Conservation (phyloP, 2,329 filamentous ascomycete genomes). For the Xylariaceae sp. region DNA sequence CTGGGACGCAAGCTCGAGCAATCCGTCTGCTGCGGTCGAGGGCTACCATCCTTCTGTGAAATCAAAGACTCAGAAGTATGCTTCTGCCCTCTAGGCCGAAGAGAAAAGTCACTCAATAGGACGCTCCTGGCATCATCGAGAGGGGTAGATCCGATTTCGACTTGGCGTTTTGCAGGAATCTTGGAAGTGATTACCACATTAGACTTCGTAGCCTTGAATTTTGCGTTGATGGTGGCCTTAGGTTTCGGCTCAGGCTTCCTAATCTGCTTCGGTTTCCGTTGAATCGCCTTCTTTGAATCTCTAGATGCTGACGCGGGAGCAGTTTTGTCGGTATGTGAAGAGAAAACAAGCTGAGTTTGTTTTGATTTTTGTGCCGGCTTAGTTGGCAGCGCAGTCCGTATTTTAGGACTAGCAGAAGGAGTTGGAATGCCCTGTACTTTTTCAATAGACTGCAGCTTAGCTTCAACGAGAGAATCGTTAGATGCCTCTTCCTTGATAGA, state of each 20-base stretch:
- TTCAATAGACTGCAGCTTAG: conserved; percentile 49
- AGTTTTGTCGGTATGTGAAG: conserved; percentile 33
- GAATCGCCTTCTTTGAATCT: conserved; percentile 41
- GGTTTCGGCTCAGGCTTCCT: conserved; percentile 52
- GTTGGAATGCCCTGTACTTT: conserved; percentile 61
- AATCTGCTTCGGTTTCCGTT: conserved; percentile 47
- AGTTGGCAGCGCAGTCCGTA: conserved; percentile 47
- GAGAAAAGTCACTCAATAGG: conserved; percentile 37
- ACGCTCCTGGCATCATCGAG: conserved; percentile 20
- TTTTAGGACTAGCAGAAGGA: conserved; percentile 61
- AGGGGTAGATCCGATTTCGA: conserved; percentile 27
- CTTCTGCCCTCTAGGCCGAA: conserved; percentile 35
- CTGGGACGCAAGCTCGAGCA: conserved; percentile 26
- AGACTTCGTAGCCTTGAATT: conserved; percentile 40
- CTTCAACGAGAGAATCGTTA: conserved; percentile 35
- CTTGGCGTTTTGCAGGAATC: conserved; percentile 35
- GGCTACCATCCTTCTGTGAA: conserved; percentile 21
- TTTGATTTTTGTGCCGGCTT: conserved; percentile 52
- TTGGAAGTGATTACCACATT: conserved; percentile 28
- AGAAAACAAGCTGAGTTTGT: conserved; percentile 59
- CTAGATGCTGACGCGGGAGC: conserved; percentile 39
- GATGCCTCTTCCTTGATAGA: conserved; percentile 35
- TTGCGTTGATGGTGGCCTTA: conserved; percentile 38
- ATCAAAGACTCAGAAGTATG: conserved; percentile 13
- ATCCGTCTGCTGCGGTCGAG: conserved; percentile 18